These are phyloP conservation scores for Suillus spraguei DNA, from an alignment of 768 basidiomycete species.

Conservation along the genomic window DNA sequence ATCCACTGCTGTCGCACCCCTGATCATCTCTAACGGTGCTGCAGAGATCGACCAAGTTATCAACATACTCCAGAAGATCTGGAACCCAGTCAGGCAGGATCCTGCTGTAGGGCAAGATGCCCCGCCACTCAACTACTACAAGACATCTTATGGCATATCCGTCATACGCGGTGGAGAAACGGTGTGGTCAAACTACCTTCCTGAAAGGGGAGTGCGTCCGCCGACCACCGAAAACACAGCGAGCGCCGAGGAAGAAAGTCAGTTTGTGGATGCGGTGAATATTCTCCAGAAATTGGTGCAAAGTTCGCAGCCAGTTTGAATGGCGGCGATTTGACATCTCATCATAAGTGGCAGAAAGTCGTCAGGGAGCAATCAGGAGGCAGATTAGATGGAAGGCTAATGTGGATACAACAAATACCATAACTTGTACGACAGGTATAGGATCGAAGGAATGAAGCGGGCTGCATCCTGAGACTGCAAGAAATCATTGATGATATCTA, in stretches of 20 bases:
- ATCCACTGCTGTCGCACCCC: conserved; percentile 1
- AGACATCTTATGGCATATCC: conserved; percentile 1
- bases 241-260: conserved; percentile 61
- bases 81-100: not conserved
- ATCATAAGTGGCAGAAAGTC: not conserved
- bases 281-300: conserved; percentile 54
- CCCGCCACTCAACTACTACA: conserved; percentile 7
- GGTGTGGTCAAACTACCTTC: conserved; percentile 25
- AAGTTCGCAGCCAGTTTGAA: conserved; percentile 20
- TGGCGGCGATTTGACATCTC: not conserved
- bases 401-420: not conserved
- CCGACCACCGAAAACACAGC: conserved; percentile 46
- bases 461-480: not conserved
- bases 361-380: no score
- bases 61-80: not conserved
- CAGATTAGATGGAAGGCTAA: not conserved
- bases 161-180: not conserved
- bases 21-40: not conserved
- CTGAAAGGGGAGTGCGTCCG: conserved; percentile 52
- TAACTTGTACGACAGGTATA: not conserved
- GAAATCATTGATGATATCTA: not conserved
- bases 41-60: not conserved
- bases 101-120: not conserved
- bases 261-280: conserved; percentile 70
- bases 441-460: not conserved